Conservation (phyloP, 2,329 filamentous ascomycete genomes). For the Coniochaeta ligniaria region DNA sequence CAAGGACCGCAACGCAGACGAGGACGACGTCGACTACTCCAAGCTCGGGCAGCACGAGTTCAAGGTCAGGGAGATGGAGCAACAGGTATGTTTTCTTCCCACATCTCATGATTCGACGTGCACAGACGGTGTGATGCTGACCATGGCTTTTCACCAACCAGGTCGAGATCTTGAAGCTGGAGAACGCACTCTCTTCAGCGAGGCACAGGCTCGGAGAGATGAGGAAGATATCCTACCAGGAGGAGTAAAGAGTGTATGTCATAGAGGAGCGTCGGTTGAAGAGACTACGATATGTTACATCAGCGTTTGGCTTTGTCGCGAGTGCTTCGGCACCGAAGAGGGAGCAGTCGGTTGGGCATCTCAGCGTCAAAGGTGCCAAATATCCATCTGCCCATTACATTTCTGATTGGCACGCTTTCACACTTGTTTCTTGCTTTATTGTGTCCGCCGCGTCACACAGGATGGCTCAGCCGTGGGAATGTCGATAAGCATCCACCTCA, state of each 20-base stretch:
- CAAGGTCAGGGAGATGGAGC: conserved; percentile 98
- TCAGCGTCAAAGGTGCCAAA: neutral
- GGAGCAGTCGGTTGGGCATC: too few species aligned
- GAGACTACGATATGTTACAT: too few species aligned
- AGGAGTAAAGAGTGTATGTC: conserved; percentile 42
- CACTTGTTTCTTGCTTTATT: neutral
- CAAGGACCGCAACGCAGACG: conserved; percentile 73
- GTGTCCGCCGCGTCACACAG: too few species aligned
- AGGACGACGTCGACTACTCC: conserved; percentile 79
- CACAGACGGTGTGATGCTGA: neutral
- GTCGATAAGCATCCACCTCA: too few species aligned
- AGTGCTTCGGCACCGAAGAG: too few species aligned
- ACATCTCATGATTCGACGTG: neutral
- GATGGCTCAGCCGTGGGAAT: too few species aligned
- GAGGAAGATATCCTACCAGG: conserved; percentile 93
- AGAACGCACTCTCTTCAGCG: conserved; percentile 76
- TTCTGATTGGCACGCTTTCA: neutral
- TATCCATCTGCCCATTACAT: neutral
- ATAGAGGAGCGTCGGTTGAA: neutral
- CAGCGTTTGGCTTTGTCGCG: too few species aligned
- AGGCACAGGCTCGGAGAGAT: conserved; percentile 87
- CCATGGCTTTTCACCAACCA: conserved; percentile 26
- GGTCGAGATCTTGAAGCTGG: conserved; percentile 95
- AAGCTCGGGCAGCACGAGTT: conserved; percentile 91
- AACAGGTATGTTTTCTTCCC: conserved; percentile 64